Conservation (phyloP, 208 protist genomes). For the Wallacemonas collosoma region DNA sequence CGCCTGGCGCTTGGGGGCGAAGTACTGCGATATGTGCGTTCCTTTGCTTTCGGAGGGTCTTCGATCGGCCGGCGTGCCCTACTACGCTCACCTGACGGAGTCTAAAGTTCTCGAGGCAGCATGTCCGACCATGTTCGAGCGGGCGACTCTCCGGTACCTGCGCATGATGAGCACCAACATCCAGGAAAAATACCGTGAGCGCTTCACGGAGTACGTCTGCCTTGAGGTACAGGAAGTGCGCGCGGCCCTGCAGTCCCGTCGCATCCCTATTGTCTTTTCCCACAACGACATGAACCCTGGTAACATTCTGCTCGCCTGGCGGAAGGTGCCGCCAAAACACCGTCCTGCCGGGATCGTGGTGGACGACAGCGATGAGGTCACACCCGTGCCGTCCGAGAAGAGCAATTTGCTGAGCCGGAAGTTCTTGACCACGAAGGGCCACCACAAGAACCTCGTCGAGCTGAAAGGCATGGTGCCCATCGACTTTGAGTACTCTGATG, state of each 20-base stretch:
- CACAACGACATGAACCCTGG: constrained; percentile 87
- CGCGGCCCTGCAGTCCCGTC: constrained; percentile 30
- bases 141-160: constrained; percentile 67
- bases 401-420: constrained; percentile 55
- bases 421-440: constrained; percentile 65
- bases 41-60: constrained; percentile 5
- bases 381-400: constrained; percentile 43
- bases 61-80: constrained; percentile 13
- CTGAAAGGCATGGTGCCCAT: constrained; percentile 76
- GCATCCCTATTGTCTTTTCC: constrained; percentile 74
- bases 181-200: constrained; percentile 34
- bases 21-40: constrained; percentile 10
- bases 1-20: constrained; percentile 6
- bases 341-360: constrained; percentile 13
- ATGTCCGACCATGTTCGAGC: constrained; percentile 82
- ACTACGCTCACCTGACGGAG: constrained; percentile 40
- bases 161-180: constrained; percentile 60
- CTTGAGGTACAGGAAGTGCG: constrained; percentile 61
- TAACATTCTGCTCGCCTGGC: constrained; percentile 77
- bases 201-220: constrained; percentile 50
- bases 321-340: constrained; percentile 44
- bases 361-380: constrained; percentile 54
- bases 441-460: constrained; percentile 73
- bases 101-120: constrained; percentile 71
- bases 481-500: constrained; percentile 88